Base-by-base conservation (phyloP, 352 stramenopile species). In the Plasmopara viticola region DNA sequence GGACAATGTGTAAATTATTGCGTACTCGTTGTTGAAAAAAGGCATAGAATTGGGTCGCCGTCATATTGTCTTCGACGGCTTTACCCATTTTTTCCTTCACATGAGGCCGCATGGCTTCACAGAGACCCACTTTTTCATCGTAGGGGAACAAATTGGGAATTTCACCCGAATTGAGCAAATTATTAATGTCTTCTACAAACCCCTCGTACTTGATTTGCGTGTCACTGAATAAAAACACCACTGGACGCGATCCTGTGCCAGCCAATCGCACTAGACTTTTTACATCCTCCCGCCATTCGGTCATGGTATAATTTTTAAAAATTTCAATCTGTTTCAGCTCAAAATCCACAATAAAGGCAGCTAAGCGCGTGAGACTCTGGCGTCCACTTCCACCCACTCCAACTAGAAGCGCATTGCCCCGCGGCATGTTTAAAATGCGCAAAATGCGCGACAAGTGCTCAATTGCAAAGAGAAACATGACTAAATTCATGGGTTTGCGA, bases 181-280 rank as follows among this genome's bases (percentile, higher is more conserved):
- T 97, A 68, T 97, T 98, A 56, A 98, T 96, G 53, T 98, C 94
- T 56, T 98, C 91, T 28, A 97, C 86, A 55, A 98, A 97, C n/a
- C 79, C 80, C 41, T 98, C 92, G 63, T 95, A 94, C 62, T 97
- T 97, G 67, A 98, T 97, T 58, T 98, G 94, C 2, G 94, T 97
- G 56, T 98, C 94, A 42, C 80, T 96, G 54, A 98, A 98, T 9
- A 98, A 59, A 56, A 98, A 98, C 2, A 96, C 87, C 25, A 98
- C 70, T 12, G 91, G 86, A 5, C 78, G 68, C 6, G 70, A 64
- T 25, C 93, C 93, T 0, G 86, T 95, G 6, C 92, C 94, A 12
- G 91, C 92, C 14, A 84, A 70, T 17, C 83, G 90, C 12, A 98
- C 64, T 6, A 98, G 87, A 30, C 87, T 74, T 48, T 98, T 97